These are phyloP conservation scores for Paecilomyces formosus DNA, from an alignment of 2,329 filamentous ascomycete genomes.

Conservation along the genomic window DNA sequence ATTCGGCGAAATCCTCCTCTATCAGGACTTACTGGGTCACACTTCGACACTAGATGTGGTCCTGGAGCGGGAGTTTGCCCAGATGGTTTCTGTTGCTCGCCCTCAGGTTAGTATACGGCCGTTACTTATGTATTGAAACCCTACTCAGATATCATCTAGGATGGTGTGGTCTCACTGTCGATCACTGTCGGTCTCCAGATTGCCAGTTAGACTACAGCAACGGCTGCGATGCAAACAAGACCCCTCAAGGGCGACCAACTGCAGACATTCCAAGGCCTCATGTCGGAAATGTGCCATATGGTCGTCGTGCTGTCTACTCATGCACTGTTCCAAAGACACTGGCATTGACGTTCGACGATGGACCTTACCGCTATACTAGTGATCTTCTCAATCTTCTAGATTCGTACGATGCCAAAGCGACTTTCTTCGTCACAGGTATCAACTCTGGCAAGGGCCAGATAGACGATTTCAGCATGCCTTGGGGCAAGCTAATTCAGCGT, in stretches of 20 bases:
- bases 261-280: constrained; percentile 25
- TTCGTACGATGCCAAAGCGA: constrained; percentile 55
- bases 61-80: constrained; percentile 25
- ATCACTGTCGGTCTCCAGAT: constrained; percentile 33
- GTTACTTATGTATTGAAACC: background rate
- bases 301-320: constrained; percentile 24
- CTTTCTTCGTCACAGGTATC: constrained; percentile 56
- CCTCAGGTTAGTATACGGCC: constrained; percentile 20
- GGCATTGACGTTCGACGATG: constrained; percentile 62
- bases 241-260: constrained; percentile 28
- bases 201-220: constrained; percentile 31
- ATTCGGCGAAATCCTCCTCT: background rate
- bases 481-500: constrained; percentile 31
- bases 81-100: constrained; percentile 30
- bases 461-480: constrained; percentile 32
- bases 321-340: constrained; percentile 49
- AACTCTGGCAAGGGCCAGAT: constrained; percentile 41
- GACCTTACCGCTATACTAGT: constrained; percentile 54
- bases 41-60: constrained; percentile 24
- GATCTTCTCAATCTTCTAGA: constrained; percentile 56
- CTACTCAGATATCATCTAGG: constrained; percentile 15
- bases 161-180: constrained; percentile 28
- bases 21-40: background rate
- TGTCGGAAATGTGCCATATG: constrained; percentile 30
- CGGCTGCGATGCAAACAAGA: constrained; percentile 28